Evolutionary conservation across 2,329 filamentous ascomycete species (phyloP), one percentile per base, ranked within the genome.

Genomic region (Exophiala xenobiotica): DNA sequence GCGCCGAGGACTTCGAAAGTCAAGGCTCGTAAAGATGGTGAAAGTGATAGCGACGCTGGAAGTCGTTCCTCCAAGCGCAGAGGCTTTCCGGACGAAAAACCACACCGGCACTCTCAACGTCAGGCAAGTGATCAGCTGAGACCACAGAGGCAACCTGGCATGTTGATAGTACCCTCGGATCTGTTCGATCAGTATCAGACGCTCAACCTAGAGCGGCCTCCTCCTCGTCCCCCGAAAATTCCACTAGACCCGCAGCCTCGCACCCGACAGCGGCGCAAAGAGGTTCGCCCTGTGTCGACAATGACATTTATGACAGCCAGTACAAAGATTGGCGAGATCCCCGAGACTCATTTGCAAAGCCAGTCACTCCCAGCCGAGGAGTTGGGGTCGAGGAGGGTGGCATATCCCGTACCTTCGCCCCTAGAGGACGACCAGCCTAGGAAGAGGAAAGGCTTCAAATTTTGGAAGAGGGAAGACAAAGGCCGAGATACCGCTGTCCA

Each of bases 251-350:
- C 54, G 11, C 23, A 45, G 9, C 45, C 50, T 6, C 37, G 16
- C 19, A 14, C 16, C 29, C 43, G 35, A 18, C 20, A 5, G 14
- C 23, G 19, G 19, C 44, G 14, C 23, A 33, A 19, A n/a, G 20
- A 27, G 11, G 26, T 20, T 4, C 57, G 58, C 9, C 61, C 61
- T 11, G 33, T 51, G 18, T 61, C 59, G 5, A 58, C 55, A 35
- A 54, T 56, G 50, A 61, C 61, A 27, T 61, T 87, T 65, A 85
- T 87, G 81, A 78, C 84, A 4, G 75, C 83, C 33, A 83, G 80
- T 65, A 87, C 85, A 74, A 86, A 86, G 69, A 81, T 85, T 29
- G 81, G 82, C 45, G 74, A 77, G 56, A 77, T 73, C 0, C 60
- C 82, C 2, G 69, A 73, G 19, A 64, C 70, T 3, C 42, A 35